Conservation (phyloP, 2,329 filamentous ascomycete species). For the Phialocephala sp. region DNA sequence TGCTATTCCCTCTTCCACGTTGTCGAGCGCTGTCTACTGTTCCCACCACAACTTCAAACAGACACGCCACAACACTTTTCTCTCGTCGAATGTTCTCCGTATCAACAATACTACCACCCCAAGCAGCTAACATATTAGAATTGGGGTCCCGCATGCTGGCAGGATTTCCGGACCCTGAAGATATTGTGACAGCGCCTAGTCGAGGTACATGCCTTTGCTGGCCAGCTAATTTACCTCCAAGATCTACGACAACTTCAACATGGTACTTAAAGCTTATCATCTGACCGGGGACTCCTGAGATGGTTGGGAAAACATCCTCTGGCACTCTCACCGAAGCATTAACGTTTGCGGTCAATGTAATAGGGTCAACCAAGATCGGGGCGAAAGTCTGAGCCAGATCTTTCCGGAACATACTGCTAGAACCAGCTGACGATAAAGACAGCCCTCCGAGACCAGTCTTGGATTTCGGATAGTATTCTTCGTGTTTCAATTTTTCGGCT, state of each 20-base stretch:
- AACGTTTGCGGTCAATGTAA: conserved; percentile 76
- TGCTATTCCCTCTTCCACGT: conserved; percentile 37
- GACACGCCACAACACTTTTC: conserved; percentile 87
- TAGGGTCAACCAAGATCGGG: conserved; percentile 86
- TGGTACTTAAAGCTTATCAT: conserved; percentile 97
- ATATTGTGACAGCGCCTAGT: conserved; percentile 36
- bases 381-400: conserved; percentile 89
- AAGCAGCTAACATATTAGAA: conserved; percentile 55
- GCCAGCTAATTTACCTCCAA: conserved; percentile 84
- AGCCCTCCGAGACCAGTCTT: conserved; percentile 85
- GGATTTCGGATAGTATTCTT: conserved; percentile 86
- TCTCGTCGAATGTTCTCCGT: conserved; percentile 86
- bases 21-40: conserved; percentile 71
- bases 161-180: too few relatives aligned
- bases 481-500: conserved; percentile 68
- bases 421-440: conserved; percentile 83
- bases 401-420: conserved; percentile 92
- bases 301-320: conserved; percentile 90
- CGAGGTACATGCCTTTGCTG: conserved; percentile 53
- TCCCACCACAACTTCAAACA: conserved; percentile 87
- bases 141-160: conserved; percentile 45
- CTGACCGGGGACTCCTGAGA: conserved; percentile 83
- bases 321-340: conserved; percentile 86
- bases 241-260: conserved; percentile 88
- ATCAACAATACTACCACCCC: conserved; percentile 77